Evolutionary conservation across 352 stramenopile species (phyloP).

Genomic region (Globisporangium canariense): DNA sequence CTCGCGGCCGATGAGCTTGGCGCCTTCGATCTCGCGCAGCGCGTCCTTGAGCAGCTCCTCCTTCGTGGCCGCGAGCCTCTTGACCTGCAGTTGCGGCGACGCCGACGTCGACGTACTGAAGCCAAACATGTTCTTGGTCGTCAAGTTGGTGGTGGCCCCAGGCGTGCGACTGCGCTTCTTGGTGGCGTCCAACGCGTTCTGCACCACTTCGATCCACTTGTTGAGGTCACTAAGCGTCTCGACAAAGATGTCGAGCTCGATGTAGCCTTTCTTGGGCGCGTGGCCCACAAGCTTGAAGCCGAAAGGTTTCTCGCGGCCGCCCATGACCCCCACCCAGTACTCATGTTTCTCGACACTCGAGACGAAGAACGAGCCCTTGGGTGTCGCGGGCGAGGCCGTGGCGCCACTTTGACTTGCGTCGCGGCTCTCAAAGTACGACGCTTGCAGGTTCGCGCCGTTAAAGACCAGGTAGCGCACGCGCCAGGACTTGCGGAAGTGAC

Average conservation of each 20-base stretch:
- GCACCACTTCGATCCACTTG: conserved; percentile 79
- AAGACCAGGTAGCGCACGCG: conserved; percentile 75
- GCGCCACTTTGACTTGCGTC: conserved; percentile 32
- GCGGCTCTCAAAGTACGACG: conserved; percentile 79
- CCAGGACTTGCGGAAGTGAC: conserved; percentile 84
- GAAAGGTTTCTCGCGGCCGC: conserved; percentile 68
- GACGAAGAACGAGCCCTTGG: conserved; percentile 75
- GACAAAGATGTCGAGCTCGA: conserved; percentile 80
- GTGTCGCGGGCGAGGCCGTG: conserved; percentile 5
- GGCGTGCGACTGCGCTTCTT: conserved; percentile 40
- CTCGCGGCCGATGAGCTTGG: conserved; percentile 62
- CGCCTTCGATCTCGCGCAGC: conserved; percentile 67
- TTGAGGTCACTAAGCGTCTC: conserved; percentile 55
- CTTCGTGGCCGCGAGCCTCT: conserved; percentile 57
- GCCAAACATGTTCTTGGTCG: conserved; percentile 54
- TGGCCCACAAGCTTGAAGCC: conserved; percentile 86
- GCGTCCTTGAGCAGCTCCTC: conserved; percentile 67
- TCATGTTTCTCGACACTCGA: conserved; percentile 77
- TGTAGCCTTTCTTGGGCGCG: conserved; percentile 66
- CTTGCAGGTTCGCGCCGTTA: conserved; percentile 59
- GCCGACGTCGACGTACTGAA: conserved; percentile 29
- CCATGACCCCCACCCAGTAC: conserved; percentile 67
- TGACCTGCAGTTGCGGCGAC: conserved; percentile 64
- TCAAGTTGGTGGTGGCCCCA: conserved; percentile 21
- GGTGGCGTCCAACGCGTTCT: conserved; percentile 60